Conservation (phyloP, 257 asterid genomes). For the Gentiana straminea region DNA sequence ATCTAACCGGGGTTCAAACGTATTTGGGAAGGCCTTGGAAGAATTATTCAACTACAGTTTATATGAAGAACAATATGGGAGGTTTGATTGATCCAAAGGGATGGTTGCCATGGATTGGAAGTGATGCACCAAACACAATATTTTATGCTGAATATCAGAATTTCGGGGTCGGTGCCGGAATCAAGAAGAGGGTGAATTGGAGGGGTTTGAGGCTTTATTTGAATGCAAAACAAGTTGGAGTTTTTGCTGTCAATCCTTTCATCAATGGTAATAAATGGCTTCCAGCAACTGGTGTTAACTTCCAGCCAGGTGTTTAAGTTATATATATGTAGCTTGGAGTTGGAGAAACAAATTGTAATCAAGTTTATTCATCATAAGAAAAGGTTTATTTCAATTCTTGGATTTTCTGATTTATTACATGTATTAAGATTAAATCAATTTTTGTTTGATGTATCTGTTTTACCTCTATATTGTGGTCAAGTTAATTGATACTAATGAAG, state of each 20-base stretch:
- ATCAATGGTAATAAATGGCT: slow-evolving; percentile 56
- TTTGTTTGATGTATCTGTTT: no score
- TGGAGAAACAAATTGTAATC: no score
- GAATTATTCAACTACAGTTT: slow-evolving; percentile 62
- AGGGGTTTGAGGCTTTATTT: slow-evolving; percentile 58
- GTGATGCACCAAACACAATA: slow-evolving; percentile 54
- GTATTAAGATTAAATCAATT: no score
- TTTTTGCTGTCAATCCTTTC: slow-evolving; percentile 54
- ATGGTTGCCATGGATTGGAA: slow-evolving; percentile 90
- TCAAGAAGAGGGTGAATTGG: slow-evolving; percentile 66
- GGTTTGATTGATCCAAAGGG: slow-evolving; percentile 49
- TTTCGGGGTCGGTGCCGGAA: slow-evolving; percentile 50
- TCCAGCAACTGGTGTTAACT: slow-evolving; percentile 34
- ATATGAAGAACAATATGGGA: slow-evolving; percentile 28
- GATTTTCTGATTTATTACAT: no score
- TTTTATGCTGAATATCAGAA: slow-evolving; percentile 63
- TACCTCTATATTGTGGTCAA: no score
- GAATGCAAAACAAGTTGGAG: slow-evolving; percentile 25
- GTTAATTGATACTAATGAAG: no score
- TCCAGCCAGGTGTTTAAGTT: slow-evolving; percentile 45
- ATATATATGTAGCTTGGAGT: not conserved
- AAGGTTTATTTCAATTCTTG: no score
- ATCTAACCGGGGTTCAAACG: slow-evolving; percentile 41
- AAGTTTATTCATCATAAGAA: no score
- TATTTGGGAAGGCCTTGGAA: slow-evolving; percentile 91